These are phyloP conservation scores for Rhodotorula graminis DNA, from an alignment of 768 basidiomycete species.

Conservation along the genomic window DNA sequence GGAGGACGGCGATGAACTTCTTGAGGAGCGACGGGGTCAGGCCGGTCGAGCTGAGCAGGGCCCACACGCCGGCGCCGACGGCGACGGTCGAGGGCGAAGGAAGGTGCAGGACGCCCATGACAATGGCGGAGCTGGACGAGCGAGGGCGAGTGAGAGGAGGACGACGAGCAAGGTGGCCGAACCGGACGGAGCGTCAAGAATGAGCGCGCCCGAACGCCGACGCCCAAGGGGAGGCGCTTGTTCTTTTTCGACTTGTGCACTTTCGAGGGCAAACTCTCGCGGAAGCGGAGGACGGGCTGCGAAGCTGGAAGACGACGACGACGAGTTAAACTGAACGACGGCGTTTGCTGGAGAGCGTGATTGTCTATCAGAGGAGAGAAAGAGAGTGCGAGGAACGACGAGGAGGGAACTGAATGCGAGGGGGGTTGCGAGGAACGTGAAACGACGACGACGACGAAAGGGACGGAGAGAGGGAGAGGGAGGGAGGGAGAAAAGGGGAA, in stretches of 20 bases:
- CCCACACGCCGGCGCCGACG: neutral
- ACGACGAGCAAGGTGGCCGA: neutral
- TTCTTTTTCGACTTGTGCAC: too few relatives aligned
- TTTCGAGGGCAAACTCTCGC: too few relatives aligned
- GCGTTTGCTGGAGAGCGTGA: too few relatives aligned
- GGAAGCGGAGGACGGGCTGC: too few relatives aligned
- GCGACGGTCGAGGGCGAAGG: constrained; percentile 15
- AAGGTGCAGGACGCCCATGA: neutral
- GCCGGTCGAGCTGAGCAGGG: constrained; percentile 1
- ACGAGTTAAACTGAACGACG: too few relatives aligned
- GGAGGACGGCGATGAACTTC: constrained; percentile 10
- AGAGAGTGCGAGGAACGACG: too few relatives aligned
- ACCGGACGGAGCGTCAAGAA: too few relatives aligned
- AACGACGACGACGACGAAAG: neutral
- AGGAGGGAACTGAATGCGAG: neutral
- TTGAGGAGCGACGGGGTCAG: neutral
- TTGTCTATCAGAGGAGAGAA: too few relatives aligned
- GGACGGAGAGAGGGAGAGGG: neutral
- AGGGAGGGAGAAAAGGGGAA: neutral
- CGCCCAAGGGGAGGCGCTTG: too few relatives aligned
- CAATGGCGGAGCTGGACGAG: neutral
- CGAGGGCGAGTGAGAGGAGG: neutral
- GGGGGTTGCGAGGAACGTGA: neutral
- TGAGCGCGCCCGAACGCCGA: too few relatives aligned
- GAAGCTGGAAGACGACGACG: too few relatives aligned